A percentile compares a stretch with the other conserved stretches of the same genome.
Evolutionary conservation across 2,329 filamentous ascomycete genomes (phyloP).

Genomic region (Claviceps spartinae): DNA sequence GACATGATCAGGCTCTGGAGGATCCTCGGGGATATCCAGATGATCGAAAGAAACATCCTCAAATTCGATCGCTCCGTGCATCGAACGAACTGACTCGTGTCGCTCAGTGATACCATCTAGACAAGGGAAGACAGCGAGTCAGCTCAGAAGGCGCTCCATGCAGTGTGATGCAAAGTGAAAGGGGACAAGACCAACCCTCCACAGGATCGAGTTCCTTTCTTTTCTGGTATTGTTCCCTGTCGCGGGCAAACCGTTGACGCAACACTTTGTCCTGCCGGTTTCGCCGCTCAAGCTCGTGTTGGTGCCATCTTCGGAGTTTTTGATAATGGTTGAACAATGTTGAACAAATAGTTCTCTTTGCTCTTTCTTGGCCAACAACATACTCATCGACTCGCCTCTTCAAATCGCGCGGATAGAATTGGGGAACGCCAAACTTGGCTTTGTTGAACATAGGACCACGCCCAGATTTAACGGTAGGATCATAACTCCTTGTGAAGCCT

Average conservation of each 20-base stretch:
- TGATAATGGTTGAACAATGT: slow-evolving; percentile 97
- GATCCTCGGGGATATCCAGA: slow-evolving; percentile 37
- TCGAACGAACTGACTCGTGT: slow-evolving; percentile 30
- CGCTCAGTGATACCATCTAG: slow-evolving; percentile 44
- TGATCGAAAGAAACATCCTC: slow-evolving; percentile 24
- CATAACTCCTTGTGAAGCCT: slow-evolving; percentile 46
- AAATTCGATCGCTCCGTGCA: slow-evolving; percentile 22
- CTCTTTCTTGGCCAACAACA: slow-evolving; percentile 87
- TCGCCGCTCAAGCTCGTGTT: slow-evolving; percentile 57
- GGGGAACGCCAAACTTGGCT: slow-evolving; percentile 42
- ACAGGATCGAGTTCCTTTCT: slow-evolving; percentile 54
- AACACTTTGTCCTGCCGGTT: slow-evolving; percentile 48
- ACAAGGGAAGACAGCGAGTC: slow-evolving; percentile 21
- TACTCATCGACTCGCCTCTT: slow-evolving; percentile 92
- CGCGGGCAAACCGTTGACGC: slow-evolving; percentile 57
- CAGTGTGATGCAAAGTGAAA: not conserved
- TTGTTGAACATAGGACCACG: slow-evolving; percentile 48
- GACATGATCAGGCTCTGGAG: slow-evolving; percentile 32
- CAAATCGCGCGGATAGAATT: slow-evolving; percentile 53
- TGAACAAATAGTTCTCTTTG: slow-evolving; percentile 85
- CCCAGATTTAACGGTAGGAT: slow-evolving; percentile 37
- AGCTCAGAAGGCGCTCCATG: not conserved
- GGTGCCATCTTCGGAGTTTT: slow-evolving; percentile 61
- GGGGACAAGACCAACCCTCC: slow-evolving; percentile 47
- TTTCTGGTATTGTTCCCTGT: slow-evolving; percentile 44